Conservation (phyloP, 2,329 filamentous ascomycete species). For the Aspergillus novoparasiticus region DNA sequence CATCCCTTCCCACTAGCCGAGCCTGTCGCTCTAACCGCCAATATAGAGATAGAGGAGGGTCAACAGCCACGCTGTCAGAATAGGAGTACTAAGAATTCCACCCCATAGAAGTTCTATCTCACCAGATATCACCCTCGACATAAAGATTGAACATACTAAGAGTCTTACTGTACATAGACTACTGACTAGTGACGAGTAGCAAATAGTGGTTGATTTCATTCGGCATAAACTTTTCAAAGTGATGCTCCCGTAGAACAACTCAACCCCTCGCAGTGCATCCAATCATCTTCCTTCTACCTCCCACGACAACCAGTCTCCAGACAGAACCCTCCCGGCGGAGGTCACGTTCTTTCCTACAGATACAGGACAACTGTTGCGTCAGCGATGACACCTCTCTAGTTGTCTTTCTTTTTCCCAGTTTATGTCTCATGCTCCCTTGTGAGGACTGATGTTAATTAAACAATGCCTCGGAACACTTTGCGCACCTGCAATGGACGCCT, state of each 20-base stretch:
- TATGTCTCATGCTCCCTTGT: not conserved
- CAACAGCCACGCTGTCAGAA: not conserved
- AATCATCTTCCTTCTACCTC: slow-evolving; percentile 16
- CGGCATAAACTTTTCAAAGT: slow-evolving; percentile 23
- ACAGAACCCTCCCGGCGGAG: not conserved
- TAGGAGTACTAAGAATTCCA: not conserved
- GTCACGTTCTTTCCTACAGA: not conserved
- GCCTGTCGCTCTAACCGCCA: slow-evolving; percentile 9
- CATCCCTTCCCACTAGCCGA: slow-evolving; percentile 22
- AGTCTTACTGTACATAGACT: not conserved
- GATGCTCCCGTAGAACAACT: slow-evolving; percentile 23
- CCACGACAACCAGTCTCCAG: not conserved
- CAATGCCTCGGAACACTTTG: slow-evolving; percentile 1
- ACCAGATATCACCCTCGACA: not conserved
- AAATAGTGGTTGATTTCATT: not conserved
- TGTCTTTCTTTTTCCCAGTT: not conserved
- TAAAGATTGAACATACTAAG: not conserved
- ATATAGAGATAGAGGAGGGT: not conserved
- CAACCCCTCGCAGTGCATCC: slow-evolving; percentile 17
- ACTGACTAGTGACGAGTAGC: not conserved
- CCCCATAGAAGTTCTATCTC: not conserved
- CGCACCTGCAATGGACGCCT: not conserved
- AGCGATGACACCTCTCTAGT: not conserved
- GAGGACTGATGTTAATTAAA: not conserved
- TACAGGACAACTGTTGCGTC: not conserved